Evolutionary conservation across 2,329 filamentous ascomycete genomes (phyloP), one percentile per base, ranked within the genome.

Genomic region (Bisporella sp.): DNA sequence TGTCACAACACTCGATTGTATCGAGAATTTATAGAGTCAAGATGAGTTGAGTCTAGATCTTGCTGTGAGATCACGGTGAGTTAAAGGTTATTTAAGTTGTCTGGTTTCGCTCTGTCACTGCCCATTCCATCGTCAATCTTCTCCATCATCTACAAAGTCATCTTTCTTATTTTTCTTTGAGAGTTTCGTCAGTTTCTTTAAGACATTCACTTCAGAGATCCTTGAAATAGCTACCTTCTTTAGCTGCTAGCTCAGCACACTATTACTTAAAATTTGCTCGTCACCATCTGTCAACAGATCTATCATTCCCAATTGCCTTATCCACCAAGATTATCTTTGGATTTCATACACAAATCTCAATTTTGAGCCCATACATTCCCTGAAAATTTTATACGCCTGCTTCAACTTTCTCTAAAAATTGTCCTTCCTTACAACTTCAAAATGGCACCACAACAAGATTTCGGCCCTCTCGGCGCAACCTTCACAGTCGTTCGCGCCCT

Each of bases 401-500:
- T 5, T 21, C 41, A 35, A 44, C 28, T 3, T n/a, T 4, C 42
- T 47, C 2, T 9, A 9, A 37, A 37, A 37, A 9, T 37, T n/a
- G n/a, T 37, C 35, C 8, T 4, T n/a, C 8, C n/a, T 37, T 37
- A 37, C 35, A 37, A 41, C 37, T 7, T 40, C 51, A 62, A 50
- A 32, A 64, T 64, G 63, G 50, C 53, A 40, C 54, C 51, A 48
- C 56, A 59, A 51, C 21, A 21, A 21, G 46, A 57, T 39, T 59
- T 57, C 67, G 85, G 87, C 61, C 85, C 85, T 66, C 72, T 93
- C 58, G 89, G 87, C 67, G 81, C 85, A 60, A 86, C 85, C 59
- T 95, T 95, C 72, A 82, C 87, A 52, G 73, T 82, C 58, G 79
- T 85, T 58, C 84, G 91, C 45, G 75, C 77, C 51, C 75, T 91